A percentile compares a stretch with the other conserved stretches of the same genome.
Evolutionary conservation across 495 filamentous ascomycete species (phyloP).

Genomic region (Amphirosellinia nigrospora): DNA sequence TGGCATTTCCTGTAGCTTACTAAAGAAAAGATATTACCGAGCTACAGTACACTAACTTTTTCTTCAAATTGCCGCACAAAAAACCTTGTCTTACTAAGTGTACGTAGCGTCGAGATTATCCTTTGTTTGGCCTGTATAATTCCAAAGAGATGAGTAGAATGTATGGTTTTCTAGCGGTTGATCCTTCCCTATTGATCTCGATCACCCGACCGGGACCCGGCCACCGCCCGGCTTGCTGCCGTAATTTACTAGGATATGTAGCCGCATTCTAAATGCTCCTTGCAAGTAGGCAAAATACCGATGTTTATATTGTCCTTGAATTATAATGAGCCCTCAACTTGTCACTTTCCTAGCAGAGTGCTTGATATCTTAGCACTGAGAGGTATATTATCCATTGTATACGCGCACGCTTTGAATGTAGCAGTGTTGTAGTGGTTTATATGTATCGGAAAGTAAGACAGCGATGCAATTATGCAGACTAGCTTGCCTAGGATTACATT

Average conservation of each 20-base stretch:
- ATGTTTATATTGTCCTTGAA: no score
- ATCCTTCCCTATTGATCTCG: slow-evolving; percentile 14
- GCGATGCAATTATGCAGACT: not conserved
- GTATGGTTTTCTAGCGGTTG: slow-evolving; percentile 7
- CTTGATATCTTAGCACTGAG: not conserved
- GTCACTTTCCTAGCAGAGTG: not conserved
- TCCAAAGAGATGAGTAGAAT: not conserved
- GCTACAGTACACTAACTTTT: not conserved
- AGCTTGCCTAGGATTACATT: not conserved
- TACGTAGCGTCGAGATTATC: not conserved
- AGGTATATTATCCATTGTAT: not conserved
- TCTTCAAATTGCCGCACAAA: not conserved
- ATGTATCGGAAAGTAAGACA: not conserved
- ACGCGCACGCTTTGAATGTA: no score
- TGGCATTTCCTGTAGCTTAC: not conserved
- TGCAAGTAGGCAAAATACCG: no score
- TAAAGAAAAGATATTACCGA: slow-evolving; percentile 7
- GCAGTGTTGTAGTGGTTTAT: not conserved
- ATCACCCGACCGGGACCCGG: not conserved
- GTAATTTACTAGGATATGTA: not conserved
- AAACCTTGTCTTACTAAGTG: not conserved
- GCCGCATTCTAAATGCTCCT: not conserved
- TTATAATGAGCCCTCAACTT: no score
- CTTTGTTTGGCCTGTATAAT: not conserved
- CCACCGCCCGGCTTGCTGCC: not conserved